Evolutionary conservation across 495 filamentous ascomycete species (phyloP).

Genomic region (Lepraria neglecta): DNA sequence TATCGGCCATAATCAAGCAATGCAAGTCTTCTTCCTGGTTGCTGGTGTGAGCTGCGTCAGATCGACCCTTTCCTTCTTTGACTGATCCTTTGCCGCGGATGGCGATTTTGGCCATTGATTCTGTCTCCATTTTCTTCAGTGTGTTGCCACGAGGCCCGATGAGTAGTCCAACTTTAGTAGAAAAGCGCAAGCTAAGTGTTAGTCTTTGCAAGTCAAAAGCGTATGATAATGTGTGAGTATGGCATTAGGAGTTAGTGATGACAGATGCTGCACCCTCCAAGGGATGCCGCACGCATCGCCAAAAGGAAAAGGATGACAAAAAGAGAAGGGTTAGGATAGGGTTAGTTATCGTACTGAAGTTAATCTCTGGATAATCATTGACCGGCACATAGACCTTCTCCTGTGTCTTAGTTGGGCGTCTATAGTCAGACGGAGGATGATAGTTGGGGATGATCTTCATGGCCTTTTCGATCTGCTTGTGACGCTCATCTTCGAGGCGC

Average conservation of each 20-base stretch:
- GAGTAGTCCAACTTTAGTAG: constrained; percentile 97
- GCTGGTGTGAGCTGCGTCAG: constrained; percentile 96
- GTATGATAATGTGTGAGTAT: constrained; percentile 30
- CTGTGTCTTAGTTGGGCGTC: constrained; percentile 96
- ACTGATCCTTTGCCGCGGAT: constrained; percentile 99
- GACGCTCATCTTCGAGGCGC: constrained; percentile 93
- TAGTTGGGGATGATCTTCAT: constrained; percentile 99
- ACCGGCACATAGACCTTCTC: constrained; percentile 99
- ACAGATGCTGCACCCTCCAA: constrained; percentile 26
- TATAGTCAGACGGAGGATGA: constrained; percentile 93
- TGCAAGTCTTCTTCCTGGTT: constrained; percentile 99
- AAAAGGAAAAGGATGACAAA: constrained; percentile 42
- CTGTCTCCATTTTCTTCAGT: constrained; percentile 97
- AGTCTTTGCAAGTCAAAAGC: constrained; percentile 53
- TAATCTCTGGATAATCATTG: constrained; percentile 99
- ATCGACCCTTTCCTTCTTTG: constrained; percentile 98
- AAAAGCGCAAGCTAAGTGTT: constrained; percentile 78
- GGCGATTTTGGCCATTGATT: constrained; percentile 95
- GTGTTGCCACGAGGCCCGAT: constrained; percentile 99
- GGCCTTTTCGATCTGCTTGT: constrained; percentile 95
- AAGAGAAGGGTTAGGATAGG: constrained; percentile 67
- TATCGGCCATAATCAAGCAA: constrained; percentile 98
- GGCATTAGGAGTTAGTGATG: constrained; percentile 51
- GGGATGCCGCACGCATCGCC: constrained; percentile 37
- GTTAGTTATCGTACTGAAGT: constrained; percentile 99